Evolutionary conservation across 2,329 filamentous ascomycete genomes (phyloP).

Genomic region (Aspergillus cejpii): DNA sequence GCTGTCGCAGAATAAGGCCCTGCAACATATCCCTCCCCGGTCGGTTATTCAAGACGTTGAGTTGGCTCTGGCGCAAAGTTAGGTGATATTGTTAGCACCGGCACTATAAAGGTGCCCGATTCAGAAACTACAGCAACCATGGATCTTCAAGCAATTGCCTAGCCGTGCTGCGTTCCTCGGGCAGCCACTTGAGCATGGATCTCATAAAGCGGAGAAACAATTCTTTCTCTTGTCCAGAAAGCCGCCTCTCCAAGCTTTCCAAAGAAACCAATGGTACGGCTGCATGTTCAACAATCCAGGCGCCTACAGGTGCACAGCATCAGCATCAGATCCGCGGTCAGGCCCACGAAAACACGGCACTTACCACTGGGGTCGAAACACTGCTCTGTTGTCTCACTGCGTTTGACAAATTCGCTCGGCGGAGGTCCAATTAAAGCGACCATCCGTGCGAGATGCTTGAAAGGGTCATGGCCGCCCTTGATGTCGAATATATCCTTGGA

Average conservation of each 20-base stretch:
- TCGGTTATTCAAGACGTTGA: too few relatives aligned
- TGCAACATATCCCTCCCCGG: too few relatives aligned
- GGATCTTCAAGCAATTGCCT: slow-evolving; percentile 35
- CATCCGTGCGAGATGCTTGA: slow-evolving; percentile 25
- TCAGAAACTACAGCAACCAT: too few relatives aligned
- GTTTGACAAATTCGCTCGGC: slow-evolving; percentile 18
- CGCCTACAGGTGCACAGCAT: slow-evolving; percentile 14
- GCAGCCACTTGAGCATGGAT: slow-evolving; percentile 37
- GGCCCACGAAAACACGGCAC: slow-evolving; percentile 1
- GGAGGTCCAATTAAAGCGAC: slow-evolving; percentile 23
- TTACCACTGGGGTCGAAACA: slow-evolving; percentile 24
- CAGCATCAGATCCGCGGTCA: slow-evolving; percentile 4
- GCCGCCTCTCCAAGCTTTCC: slow-evolving; percentile 15
- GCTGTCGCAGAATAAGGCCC: too few relatives aligned
- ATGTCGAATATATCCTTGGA: slow-evolving; percentile 31
- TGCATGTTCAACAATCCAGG: slow-evolving; percentile 20
- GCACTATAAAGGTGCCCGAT: too few relatives aligned
- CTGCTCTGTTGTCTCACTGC: slow-evolving; percentile 25
- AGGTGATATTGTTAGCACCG: too few relatives aligned
- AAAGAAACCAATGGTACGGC: slow-evolving; percentile 18
- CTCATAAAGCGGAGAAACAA: slow-evolving; percentile 32
- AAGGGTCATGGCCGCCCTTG: slow-evolving; percentile 19
- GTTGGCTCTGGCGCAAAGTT: too few relatives aligned
- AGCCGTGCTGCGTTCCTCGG: slow-evolving; percentile 35
- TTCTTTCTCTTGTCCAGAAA: slow-evolving; percentile 26